Evolutionary conservation across 2,329 filamentous ascomycete genomes (phyloP), one percentile per base, ranked within the genome.

Genomic region (Fusarium multiceps): DNA sequence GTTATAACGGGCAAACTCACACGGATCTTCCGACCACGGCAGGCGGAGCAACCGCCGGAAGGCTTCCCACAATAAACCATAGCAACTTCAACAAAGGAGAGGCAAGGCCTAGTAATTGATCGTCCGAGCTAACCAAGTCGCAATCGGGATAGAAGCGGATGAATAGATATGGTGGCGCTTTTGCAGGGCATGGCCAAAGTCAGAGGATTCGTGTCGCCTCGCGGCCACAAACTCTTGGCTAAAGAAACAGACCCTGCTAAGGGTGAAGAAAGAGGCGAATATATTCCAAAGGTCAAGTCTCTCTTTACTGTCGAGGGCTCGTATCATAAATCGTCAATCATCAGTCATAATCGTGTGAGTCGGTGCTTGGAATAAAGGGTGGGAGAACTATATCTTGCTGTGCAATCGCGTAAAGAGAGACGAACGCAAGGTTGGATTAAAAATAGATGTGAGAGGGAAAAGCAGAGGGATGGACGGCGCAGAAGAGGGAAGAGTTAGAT

Each of bases 21-120:
- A 61, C 84, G 83, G 64, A 87, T 85, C 77, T 88, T 88, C 70
- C 85, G 83, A 72, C 85, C 82, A 67, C 86, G 82, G 71, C 86
- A 88, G 68, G 80, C 84, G 68, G 84, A 86, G 76, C 86, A 88
- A 42, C 85, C 85, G 73, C 85, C 86, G 40, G 85, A 87, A 45
- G 86, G 86, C 71, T 87, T 87, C 7, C 86, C 86, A 69, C 86
- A 87, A 72, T 87, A 88, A 8, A 88, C 86, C 86, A 88, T 88
- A 58, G 40, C 55, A 61, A 46, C n/a, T 62, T 28, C n/a, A 27
- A 47, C 16, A 21, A 37, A 46, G 34, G 34, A 42, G 46, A 58
- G 46, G 34, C 51, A 46, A 53, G n/a, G 40, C 45, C 57, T 69
- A 32, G 27, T 34, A 21, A 25, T 23, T 40, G 49, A 51, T 46